Evolutionary conservation across 805 yeast species (phyloP), one percentile per base, ranked within the genome.

Genomic region (Nakazawaea peltata): DNA sequence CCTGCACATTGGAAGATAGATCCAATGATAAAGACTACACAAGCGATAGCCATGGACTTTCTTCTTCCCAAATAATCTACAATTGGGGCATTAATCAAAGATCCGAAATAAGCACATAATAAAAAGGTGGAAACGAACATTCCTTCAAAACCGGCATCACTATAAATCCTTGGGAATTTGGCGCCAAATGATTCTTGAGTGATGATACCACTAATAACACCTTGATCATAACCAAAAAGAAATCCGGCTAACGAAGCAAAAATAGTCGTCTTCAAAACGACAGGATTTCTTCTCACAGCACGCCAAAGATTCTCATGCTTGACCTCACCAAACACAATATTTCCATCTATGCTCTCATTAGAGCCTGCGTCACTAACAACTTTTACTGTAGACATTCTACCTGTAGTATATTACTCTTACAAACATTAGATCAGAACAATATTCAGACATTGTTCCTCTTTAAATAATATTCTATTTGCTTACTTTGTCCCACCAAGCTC

Each of bases 1-100:
- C 80, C 61, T 0, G 71, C 63, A 4, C 77, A 66, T 49, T 81
- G 88, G 31, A 79, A 59, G 6, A 75, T 52, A 43, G 75, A 79
- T 1, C 90, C 90, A 9, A 71, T 50, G 47, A 66, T 70, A 50
- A 81, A 80, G 4, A 81, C 58, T 12, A 71, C 34, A 22, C 74
- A 70, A 2, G 77, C 30, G 15, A 13, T 13, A 7, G 30, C 15
- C 30, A 27, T 27, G 11, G 30, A 27, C 13, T 42, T 28, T 26
- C 49, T 47, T 21, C 63, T 34, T 2, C 63, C 63, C 8, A 44
- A 36, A 19, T 46, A 40, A 26, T 57, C 59, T 2, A 58, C 59
- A 3, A 59, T 37, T 1, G 63, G 63, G 32, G 59, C 57, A 36
- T 55, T 48, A 26, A 54, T 33, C 10, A 58, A 45, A 15, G 56